Evolutionary conservation across 768 basidiomycete genomes (phyloP).

Genomic region (Rhodotorula diobovata): DNA sequence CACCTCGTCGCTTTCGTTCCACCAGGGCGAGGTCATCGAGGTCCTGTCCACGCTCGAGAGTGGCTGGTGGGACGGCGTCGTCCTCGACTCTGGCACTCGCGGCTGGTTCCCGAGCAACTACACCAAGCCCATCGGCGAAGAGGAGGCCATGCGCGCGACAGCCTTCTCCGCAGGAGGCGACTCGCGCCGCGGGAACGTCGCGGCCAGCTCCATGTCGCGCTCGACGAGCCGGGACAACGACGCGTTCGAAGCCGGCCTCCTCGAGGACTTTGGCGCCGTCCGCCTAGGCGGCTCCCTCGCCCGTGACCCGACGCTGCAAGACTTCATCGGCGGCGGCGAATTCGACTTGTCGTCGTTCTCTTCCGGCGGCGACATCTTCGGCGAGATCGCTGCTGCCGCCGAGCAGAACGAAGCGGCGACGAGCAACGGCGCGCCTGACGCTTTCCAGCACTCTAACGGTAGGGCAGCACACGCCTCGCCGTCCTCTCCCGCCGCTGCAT

Average conservation of each 20-base stretch:
- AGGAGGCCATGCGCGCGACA: constrained; percentile 55
- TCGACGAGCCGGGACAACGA: neutral
- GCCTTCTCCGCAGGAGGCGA: neutral
- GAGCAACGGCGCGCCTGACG: neutral
- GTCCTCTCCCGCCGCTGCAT: neutral
- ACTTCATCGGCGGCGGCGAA: constrained; percentile 18
- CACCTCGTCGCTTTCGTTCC: constrained; percentile 80
- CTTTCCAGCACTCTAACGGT: neutral
- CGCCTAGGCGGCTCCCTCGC: neutral
- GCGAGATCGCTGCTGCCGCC: constrained; percentile 43
- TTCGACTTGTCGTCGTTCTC: constrained; percentile 37
- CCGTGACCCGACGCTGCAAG: constrained; percentile 12
- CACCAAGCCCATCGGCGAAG: constrained; percentile 69
- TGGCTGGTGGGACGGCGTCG: constrained; percentile 97
- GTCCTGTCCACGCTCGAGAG: constrained; percentile 84
- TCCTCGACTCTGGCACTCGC: constrained; percentile 65
- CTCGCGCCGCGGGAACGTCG: neutral
- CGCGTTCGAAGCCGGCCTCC: neutral
- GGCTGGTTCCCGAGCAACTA: constrained; percentile 99
- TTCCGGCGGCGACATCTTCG: constrained; percentile 41
- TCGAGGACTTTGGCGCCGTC: neutral
- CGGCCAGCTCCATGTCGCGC: neutral
- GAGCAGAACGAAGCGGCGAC: constrained; percentile 2
- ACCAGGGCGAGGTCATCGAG: constrained; percentile 82
- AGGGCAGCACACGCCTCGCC: neutral